Percentiles rank a stretch among this genome's conserved stretches.
phyloP scores from a whole-genome alignment of 352 stramenopile species.

The Phytophthora gonapodyides region DNA sequence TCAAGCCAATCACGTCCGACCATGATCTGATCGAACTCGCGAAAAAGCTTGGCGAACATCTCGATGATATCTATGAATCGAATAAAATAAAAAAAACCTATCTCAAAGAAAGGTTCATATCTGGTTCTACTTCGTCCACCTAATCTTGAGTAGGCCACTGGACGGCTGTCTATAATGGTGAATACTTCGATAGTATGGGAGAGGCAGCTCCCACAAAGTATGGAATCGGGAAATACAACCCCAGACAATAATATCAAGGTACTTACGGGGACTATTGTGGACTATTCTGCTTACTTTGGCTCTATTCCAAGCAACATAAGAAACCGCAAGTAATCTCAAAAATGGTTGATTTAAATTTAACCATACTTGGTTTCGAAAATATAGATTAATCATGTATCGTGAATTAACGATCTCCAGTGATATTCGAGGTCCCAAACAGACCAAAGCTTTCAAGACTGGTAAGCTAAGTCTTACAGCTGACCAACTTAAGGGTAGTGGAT shows the following conservation, averaged over 20 bases:
- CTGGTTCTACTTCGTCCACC: slow-evolving; percentile 9
- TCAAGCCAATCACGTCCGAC: slow-evolving; percentile 3
- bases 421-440: slow-evolving; percentile 3
- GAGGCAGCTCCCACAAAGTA: slow-evolving; percentile 5
- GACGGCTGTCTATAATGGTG: slow-evolving; percentile 3
- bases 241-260: slow-evolving; percentile 19
- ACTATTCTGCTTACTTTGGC: slow-evolving; percentile 5
- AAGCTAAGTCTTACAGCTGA: slow-evolving; percentile 2
- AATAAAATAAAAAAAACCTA: slow-evolving; percentile 8
- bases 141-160: slow-evolving; percentile 15
- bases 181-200: slow-evolving; percentile 17
- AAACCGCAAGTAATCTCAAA: slow-evolving; percentile 13
- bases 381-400: slow-evolving; percentile 18
- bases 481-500: slow-evolving; percentile 2
- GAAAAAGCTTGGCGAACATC: slow-evolving; percentile 3
- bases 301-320: slow-evolving; percentile 22
- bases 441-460: background rate
- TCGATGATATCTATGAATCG: slow-evolving; percentile 7
- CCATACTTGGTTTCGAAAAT: slow-evolving; percentile 15
- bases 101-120: slow-evolving; percentile 9
- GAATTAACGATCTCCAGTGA: slow-evolving; percentile 14
- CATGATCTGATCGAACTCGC: slow-evolving; percentile 12
- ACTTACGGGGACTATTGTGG: slow-evolving; percentile 14
- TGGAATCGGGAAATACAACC: slow-evolving; percentile 8
- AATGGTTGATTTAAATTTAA: slow-evolving; percentile 23